Evolutionary conservation across 2,329 filamentous ascomycete species (phyloP), one percentile per base, ranked within the genome.

Genomic region (Neoarthrinium moseri): DNA sequence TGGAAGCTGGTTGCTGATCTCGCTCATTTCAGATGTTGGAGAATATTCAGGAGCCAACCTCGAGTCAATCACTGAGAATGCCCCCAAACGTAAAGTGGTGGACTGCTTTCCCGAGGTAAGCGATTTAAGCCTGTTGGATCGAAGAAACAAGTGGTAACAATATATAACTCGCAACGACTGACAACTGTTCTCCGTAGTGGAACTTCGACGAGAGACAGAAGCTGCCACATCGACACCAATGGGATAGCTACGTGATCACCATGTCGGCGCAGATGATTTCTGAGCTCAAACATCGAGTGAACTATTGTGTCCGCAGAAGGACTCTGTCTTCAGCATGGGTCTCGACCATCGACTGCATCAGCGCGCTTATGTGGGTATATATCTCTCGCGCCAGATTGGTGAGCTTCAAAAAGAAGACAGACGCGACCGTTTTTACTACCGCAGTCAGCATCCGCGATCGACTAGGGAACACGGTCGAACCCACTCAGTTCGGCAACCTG

Each of bases 401-500:
- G 22, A 36, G n/a, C 26, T n/a, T 13, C 5, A 12, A 6, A 7
- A n/a, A 5, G 27, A 27, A n/a, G 6, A 29, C 21, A 5, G 4
- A 18, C 7, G 18, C 8, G 3, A 20, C 32, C 0, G 5, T 32
- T 1, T 43, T 43, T 13, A 43, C 38, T 13, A 43, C 39, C 8
- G 22, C 33, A 18, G 24, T 38, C 24, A 29, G 43, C 11, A n/a
- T 26, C 15, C 21, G 34, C 11, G n/a, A 10, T 6, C 20, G 21
- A 3, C 34, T 42, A 15, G 18, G 13, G 4, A 21, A 36, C 13
- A 23, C 12, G 26, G 29, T 13, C 12, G 11, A 29, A 12, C 2
- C 18, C 6, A 29, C 15, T 10, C 20, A 43, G 11, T 47, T 54
- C 21, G 52, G 52, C 21, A 52, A 51, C 34, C 44, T 50, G 32